These are phyloP conservation scores for Curvularia hawaiiensis DNA, from an alignment of 2,329 filamentous ascomycete genomes.

Conservation along the genomic window DNA sequence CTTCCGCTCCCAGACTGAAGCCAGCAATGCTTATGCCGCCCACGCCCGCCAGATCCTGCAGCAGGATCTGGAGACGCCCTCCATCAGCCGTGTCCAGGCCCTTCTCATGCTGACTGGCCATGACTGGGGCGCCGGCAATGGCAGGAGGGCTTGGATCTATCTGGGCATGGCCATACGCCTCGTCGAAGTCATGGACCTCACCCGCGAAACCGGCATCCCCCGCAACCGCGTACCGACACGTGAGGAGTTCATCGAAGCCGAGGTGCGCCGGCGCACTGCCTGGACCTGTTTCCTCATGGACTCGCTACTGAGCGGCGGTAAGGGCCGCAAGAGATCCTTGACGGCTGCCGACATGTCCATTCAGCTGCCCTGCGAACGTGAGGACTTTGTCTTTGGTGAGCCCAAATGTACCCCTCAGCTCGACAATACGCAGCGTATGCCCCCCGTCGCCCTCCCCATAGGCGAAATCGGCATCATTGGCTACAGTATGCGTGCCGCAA, in stretches of 20 bases:
- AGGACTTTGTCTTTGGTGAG: slow-evolving; percentile 49
- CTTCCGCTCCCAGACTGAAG: slow-evolving; percentile 46
- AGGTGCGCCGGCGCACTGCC: slow-evolving; percentile 48
- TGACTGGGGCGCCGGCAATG: slow-evolving; percentile 54
- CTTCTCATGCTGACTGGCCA: slow-evolving; percentile 53
- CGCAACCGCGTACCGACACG: slow-evolving; percentile 40
- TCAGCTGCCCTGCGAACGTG: slow-evolving; percentile 48
- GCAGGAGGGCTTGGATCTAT: slow-evolving; percentile 49
- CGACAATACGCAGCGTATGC: slow-evolving; percentile 38
- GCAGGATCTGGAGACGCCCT: slow-evolving; percentile 47
- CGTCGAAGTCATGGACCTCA: slow-evolving; percentile 49
- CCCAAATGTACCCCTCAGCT: slow-evolving; percentile 44
- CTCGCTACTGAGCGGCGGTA: slow-evolving; percentile 49
- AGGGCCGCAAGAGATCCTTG: slow-evolving; percentile 47
- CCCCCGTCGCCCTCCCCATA: slow-evolving; percentile 32
- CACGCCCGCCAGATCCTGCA: slow-evolving; percentile 50
- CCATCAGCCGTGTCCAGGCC: slow-evolving; percentile 47
- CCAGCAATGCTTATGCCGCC: slow-evolving; percentile 50
- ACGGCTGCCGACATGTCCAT: slow-evolving; percentile 45
- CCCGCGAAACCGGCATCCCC: slow-evolving; percentile 42
- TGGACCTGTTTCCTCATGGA: slow-evolving; percentile 53
- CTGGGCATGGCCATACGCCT: slow-evolving; percentile 50
- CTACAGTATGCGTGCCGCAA: slow-evolving; percentile 47
- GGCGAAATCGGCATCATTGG: slow-evolving; percentile 48
- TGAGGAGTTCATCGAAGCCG: slow-evolving; percentile 50